Base-by-base conservation (phyloP, 2,329 filamentous ascomycete genomes). In the Penicillium sp. region DNA sequence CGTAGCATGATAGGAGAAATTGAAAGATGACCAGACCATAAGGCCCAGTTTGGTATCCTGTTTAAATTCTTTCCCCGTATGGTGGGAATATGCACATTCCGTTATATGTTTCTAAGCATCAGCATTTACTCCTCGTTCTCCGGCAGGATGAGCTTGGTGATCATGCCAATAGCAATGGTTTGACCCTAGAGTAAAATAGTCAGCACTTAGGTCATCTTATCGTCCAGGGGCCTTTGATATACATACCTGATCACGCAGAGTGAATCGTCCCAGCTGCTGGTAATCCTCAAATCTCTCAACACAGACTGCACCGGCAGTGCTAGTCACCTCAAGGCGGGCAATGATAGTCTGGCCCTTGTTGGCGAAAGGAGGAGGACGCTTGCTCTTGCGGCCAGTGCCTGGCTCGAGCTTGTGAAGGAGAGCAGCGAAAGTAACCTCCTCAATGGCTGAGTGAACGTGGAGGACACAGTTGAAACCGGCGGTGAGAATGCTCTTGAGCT, bases 121-220 rank as follows among this genome's bases (percentile, higher is more conserved):
- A 28, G 55, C 31, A 35, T 62, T 66, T 65, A 65, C 48, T 38
- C 60, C 31, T 69, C 65, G 25, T 63, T 57, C 35, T 73, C 70
- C 20, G 66, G 25, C 34, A 55, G 54, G 68, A 90, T 86, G 62
- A 99, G 85, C 84, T 93, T 97, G 61, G 92, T 97, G 76, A 99
- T 96, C 86, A 99, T 99, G 73, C 95, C 95, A 81, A 99, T 99
- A 58, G 95, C 95, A 81, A 99, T 97, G 0, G 95, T 99, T 90
- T 98, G 94, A 71, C 95, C 95, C 88, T 98, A 73, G 56, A 74
- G 68, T 14, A 20, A 54, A 64, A 25, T 57, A 22, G 37, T 69
- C 54, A 74, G 60, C 57, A 57, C 60, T 28, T 14, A 22, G 68
- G 74, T 25, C 61, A 17, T 35, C 10, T 39, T 4, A 14, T 15